Percentiles rank a stretch among this genome's conserved stretches.
Conservation (phyloP, 768 basidiomycete genomes). For the Ramaria sp. region DNA sequence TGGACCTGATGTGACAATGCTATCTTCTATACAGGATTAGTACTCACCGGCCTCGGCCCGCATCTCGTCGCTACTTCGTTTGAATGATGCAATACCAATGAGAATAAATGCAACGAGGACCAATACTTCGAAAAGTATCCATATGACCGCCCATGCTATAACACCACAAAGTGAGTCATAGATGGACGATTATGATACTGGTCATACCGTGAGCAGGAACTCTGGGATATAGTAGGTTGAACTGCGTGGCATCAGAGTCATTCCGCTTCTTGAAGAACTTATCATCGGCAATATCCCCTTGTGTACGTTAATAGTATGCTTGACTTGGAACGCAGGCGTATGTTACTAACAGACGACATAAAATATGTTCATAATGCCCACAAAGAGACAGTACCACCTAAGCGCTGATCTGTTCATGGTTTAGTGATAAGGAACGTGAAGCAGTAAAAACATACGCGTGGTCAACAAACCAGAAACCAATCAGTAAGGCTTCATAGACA, state of each 20-base stretch:
- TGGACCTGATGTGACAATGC: neutral
- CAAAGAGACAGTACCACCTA: constrained; percentile 73
- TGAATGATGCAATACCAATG: constrained; percentile 76
- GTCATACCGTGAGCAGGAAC: constrained; percentile 61
- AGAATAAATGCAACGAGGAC: constrained; percentile 71
- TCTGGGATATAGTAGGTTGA: constrained; percentile 59
- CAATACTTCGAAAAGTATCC: constrained; percentile 71
- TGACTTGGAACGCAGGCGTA: neutral
- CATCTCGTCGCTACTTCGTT: constrained; percentile 54
- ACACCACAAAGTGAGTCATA: neutral
- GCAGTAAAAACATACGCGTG: constrained; percentile 53
- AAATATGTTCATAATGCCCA: constrained; percentile 78
- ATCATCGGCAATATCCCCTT: constrained; percentile 93
- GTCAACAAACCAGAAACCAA: constrained; percentile 93
- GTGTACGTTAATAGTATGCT: constrained; percentile 6
- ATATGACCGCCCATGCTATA: constrained; percentile 75
- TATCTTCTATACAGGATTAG: neutral
- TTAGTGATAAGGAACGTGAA: constrained; percentile 6
- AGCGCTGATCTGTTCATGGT: constrained; percentile 49
- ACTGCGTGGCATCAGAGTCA: constrained; percentile 89
- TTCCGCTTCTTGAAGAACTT: constrained; percentile 91
- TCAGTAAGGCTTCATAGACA: constrained; percentile 72
- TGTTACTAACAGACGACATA: constrained; percentile 71
- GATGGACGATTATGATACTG: neutral
- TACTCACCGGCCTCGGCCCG: constrained; percentile 58